Percentiles rank a stretch among this genome's conserved stretches.
Conservation (phyloP, 306 rosid species). For the Arachis hypogaea region DNA sequence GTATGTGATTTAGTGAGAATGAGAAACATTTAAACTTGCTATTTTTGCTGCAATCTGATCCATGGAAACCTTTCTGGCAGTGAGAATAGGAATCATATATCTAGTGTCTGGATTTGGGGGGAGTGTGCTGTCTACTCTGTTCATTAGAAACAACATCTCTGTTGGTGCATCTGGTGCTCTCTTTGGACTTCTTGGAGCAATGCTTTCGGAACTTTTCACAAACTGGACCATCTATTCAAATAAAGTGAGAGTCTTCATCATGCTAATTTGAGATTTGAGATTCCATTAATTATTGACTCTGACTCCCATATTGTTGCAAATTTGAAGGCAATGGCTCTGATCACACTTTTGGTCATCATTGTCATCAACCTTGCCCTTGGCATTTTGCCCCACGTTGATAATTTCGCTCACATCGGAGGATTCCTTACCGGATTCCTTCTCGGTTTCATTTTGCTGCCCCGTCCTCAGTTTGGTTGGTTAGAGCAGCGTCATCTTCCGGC, state of each 20-base stretch:
- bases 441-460: conserved; percentile 78
- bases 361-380: conserved; percentile 74
- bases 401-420: conserved; percentile 86
- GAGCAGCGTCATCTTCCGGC: conserved; percentile 60
- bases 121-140: conserved; percentile 64
- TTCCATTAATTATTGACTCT: not conserved
- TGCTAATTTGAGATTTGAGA: not conserved
- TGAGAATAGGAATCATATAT: conserved; percentile 69
- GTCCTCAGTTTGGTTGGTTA: conserved; percentile 73
- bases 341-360: conserved; percentile 63
- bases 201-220: conserved; percentile 88
- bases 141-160: conserved; percentile 62
- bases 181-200: conserved; percentile 96
- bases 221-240: conserved; percentile 90
- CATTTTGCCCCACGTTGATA: conserved; percentile 77
- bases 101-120: conserved; percentile 81
- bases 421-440: conserved; percentile 68
- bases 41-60: not conserved
- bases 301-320: not conserved
- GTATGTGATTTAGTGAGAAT: conserved; percentile 43
- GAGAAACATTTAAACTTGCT: not conserved
- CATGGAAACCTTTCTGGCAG: conserved; percentile 44
- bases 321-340: conserved; percentile 64
- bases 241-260: conserved; percentile 52
- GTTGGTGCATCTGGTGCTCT: conserved; percentile 97